A percentile compares a stretch with the other conserved stretches of the same genome.
Evolutionary conservation across 805 yeast genomes (phyloP).

Genomic region (Metschnikowia borealis): DNA sequence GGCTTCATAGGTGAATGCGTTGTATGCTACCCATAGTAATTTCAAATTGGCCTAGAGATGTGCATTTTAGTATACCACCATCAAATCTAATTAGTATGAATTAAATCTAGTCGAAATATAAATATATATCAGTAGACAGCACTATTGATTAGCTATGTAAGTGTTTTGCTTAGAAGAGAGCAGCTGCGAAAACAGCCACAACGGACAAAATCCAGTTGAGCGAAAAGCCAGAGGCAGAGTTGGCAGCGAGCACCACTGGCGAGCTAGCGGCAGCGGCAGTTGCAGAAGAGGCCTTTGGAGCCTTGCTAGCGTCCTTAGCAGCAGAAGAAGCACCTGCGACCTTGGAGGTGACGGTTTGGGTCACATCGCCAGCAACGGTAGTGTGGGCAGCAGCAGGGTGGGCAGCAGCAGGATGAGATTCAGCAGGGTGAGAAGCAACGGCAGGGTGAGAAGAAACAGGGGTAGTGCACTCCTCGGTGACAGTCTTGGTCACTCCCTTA

Average conservation of each 20-base stretch:
- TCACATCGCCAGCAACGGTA: neutral
- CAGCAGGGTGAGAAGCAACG: neutral
- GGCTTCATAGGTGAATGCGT: too few species aligned
- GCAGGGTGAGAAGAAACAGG: neutral
- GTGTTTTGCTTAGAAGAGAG: neutral
- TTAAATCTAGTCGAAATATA: too few species aligned
- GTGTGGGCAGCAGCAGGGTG: neutral
- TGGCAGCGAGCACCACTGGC: neutral
- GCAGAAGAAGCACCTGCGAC: neutral
- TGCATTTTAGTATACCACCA: too few species aligned
- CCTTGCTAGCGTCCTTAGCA: too few species aligned
- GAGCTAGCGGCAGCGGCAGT: conserved; percentile 2
- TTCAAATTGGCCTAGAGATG: too few species aligned
- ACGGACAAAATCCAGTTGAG: neutral
- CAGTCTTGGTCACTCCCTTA: neutral
- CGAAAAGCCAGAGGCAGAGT: conserved; percentile 1
- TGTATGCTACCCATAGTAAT: too few species aligned
- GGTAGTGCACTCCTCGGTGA: conserved; percentile 3
- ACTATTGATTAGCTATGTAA: neutral
- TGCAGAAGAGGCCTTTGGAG: neutral
- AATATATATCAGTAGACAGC: neutral
- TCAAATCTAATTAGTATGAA: too few species aligned
- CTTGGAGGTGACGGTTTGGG: neutral
- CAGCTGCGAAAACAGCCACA: neutral
- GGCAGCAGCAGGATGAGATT: neutral